Conservation (phyloP, 371 early-diverging fungal genomes). For the Apophysomyces trapeziformis region DNA sequence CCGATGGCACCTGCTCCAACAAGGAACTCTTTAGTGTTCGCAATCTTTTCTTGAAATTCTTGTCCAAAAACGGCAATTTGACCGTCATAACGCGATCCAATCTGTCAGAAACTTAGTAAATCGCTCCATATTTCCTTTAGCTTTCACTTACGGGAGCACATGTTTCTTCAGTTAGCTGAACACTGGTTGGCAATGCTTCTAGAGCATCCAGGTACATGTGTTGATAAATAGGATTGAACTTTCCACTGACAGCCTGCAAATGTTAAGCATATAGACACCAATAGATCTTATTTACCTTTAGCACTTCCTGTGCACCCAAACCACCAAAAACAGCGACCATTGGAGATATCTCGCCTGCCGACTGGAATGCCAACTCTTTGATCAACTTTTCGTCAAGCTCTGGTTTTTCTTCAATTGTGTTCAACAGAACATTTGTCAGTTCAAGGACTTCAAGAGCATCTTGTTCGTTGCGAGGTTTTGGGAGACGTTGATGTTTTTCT, state of each 20-base stretch:
- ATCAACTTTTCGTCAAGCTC: constrained; percentile 90
- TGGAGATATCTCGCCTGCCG: constrained; percentile 93
- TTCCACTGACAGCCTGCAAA: constrained; percentile 79
- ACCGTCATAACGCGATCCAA: constrained; percentile 91
- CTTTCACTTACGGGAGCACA: constrained; percentile 65
- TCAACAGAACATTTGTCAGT: constrained; percentile 56
- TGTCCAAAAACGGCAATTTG: constrained; percentile 96
- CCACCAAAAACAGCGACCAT: constrained; percentile 99
- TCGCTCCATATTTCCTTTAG: background rate
- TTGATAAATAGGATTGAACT: constrained; percentile 97
- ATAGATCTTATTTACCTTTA: constrained; percentile 74
- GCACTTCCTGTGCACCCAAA: constrained; percentile 98
- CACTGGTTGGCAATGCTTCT: constrained; percentile 86
- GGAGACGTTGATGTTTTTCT: constrained; percentile 59
- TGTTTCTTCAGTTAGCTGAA: constrained; percentile 68
- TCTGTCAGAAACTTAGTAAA: constrained; percentile 23
- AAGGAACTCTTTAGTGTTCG: constrained; percentile 91
- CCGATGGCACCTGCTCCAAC: constrained; percentile 99
- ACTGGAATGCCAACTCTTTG: constrained; percentile 86
- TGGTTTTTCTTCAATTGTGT: constrained; percentile 57
- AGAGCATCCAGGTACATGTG: constrained; percentile 98
- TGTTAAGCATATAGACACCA: background rate
- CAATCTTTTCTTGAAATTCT: constrained; percentile 88
- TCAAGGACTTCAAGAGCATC: constrained; percentile 72
- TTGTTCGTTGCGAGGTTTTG: constrained; percentile 61